Evolutionary conservation across 257 asterid genomes (phyloP), one percentile per base, ranked within the genome.

Genomic region (Paulownia fortunei): DNA sequence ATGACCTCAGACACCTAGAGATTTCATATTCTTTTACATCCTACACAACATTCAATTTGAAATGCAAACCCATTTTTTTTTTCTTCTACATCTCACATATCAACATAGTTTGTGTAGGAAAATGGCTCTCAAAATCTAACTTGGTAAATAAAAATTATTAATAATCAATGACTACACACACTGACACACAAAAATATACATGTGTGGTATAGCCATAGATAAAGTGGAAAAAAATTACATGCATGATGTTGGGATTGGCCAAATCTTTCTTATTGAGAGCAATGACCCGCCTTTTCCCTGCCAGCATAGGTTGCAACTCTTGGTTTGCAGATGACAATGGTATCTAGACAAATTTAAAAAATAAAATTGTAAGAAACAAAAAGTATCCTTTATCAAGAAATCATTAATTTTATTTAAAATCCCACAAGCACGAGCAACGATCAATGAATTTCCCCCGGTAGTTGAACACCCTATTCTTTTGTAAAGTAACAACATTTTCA

Each of bases 251-350:
- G 86, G 94, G 91, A 77, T 93, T 90, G 81, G 97, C 98, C 88
- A 95, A 86, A 76, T 95, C 99, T 79, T 91, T 95, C 96, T 93
- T 93, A 86, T 95, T 95, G 80, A 95, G 96, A 77, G 94, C 96
- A 88, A 95, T 74, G 51, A 91, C 76, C 67, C 97, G 88, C 79
- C 89, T 90, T 81, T 93, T 93, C 19, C 90, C 97, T 2, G 84
- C 85, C 68, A 95, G 87, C 88, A 90, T 46, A 19, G 91, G 88
- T 88, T 95, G 97, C 93, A 95, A 83, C 42, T 93, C 97, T 47
- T 82, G 89, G 63, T 93, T 90, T 44, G 93, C 90, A 10, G 98
- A 93, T n/a, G 99, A 90, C 70, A 89, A 69, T 0, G 99, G 99
- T 73, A 95, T 88, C 99, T 93, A 62, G 80, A 85, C 74, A 74